Percentiles rank a stretch among this genome's conserved stretches.
phyloP scores from a whole-genome alignment of 2,329 filamentous ascomycete genomes.

The Fusarium pseudograminearum region DNA sequence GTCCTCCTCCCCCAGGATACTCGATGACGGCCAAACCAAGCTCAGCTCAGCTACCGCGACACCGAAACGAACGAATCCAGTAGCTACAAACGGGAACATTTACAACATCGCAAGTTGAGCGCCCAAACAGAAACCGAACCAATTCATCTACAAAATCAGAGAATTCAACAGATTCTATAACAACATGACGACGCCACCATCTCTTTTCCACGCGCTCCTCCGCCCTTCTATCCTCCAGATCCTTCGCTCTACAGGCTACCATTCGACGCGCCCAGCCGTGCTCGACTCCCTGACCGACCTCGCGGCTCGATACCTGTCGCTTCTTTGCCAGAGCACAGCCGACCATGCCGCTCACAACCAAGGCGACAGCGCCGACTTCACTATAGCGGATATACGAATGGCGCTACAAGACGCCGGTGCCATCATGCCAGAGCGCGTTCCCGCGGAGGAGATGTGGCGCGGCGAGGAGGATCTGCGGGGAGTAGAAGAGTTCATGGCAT shows the following conservation, averaged over 20 bases:
- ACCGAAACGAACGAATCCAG: conserved; percentile 41
- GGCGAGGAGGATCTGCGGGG: conserved; percentile 83
- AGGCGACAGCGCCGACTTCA: conserved; percentile 62
- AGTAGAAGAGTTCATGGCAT: conserved; percentile 80
- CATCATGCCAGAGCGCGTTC: conserved; percentile 74
- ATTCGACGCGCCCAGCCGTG: conserved; percentile 82
- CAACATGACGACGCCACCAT: conserved; percentile 60
- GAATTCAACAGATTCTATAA: not conserved
- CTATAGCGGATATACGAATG: conserved; percentile 82
- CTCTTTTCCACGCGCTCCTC: conserved; percentile 79
- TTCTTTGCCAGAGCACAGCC: conserved; percentile 79
- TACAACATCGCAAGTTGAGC: conserved; percentile 5
- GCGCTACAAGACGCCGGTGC: conserved; percentile 86
- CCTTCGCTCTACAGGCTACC: conserved; percentile 90
- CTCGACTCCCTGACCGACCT: conserved; percentile 91
- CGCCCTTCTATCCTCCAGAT: conserved; percentile 91
- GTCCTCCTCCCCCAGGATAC: conserved; percentile 23
- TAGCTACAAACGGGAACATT: conserved; percentile 16
- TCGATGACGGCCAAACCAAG: conserved; percentile 49
- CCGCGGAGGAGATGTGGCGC: conserved; percentile 75
- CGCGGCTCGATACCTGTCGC: conserved; percentile 80
- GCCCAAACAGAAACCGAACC: not conserved
- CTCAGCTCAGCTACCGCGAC: conserved; percentile 41
- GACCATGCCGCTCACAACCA: conserved; percentile 77
- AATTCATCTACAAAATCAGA: conserved; percentile 2